Base-by-base conservation (phyloP, 2,329 filamentous ascomycete species). In the Emmonsiellopsis sp. region DNA sequence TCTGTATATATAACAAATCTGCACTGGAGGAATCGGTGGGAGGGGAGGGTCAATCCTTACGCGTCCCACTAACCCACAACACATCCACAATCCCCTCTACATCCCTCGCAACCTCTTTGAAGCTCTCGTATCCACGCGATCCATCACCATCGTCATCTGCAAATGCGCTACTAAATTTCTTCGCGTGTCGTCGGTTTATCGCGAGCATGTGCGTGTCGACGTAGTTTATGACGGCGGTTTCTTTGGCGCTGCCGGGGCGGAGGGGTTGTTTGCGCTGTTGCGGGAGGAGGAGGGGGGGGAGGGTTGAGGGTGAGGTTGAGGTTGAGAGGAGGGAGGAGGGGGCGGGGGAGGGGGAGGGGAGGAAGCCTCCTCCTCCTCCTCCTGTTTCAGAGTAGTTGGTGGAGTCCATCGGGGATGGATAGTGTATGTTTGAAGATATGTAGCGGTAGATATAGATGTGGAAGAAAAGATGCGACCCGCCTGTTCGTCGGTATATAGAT, bases 11-110 rank as follows among this genome's bases (percentile, higher is more conserved):
- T 3, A 47, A 53, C 16, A 51, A 35, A 51, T 30, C 15, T 6
- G 40, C 13, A 47, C 15, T 35, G 11, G 26, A 7, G 44, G 16
- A 44, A 41, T 31, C 15, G n/a, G 31, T 44, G 43, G 7, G 26
- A 52, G 9, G 32, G 9, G 41, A 11, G 34, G n/a, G 42, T 16
- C 1, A 20, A 7, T 7, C 77, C 87, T 67, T 76, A 90, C 89
- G 89, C 20, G 91, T 95, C 8, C 87, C 89, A 32, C 85, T 89
- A 20, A 89, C 79, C 92, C 92, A 97, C 5, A 95, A 71, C 7
- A 94, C 79, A 67, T 94, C 86, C 13, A 95, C 72, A 10, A 95
- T 67, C 5, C 78, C 77, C 53, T 91, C 86, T 0, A 95, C 69
- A 63, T 95, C 89, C 54, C 75, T 80, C 52, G 82, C 88, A 4